Percentiles rank a stretch among this genome's conserved stretches.
Conservation (phyloP, 1,284 basidiomycete genomes). For the Sporisorium reilianum region DNA sequence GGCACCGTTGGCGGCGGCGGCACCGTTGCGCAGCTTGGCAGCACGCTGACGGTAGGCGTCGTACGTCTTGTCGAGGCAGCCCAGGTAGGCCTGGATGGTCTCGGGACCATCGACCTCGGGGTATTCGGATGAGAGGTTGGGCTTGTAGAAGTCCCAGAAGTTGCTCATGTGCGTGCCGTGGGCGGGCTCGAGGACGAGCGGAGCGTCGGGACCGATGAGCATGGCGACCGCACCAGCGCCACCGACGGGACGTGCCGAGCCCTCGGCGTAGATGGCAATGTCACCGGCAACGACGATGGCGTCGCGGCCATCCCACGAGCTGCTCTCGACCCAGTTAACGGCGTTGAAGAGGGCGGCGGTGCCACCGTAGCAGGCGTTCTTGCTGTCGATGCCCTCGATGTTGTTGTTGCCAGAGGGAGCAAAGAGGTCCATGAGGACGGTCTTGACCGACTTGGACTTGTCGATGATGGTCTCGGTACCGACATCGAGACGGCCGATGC, state of each 20-base stretch:
- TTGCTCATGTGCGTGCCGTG: constrained; percentile 98
- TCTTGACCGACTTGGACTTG: constrained; percentile 99
- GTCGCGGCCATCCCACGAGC: constrained; percentile 98
- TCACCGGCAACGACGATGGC: constrained; percentile 97
- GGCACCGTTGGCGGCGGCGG: constrained; percentile 32
- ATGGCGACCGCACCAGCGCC: constrained; percentile 96
- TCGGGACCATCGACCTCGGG: constrained; percentile 97
- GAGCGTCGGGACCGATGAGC: constrained; percentile 95
- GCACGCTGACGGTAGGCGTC: constrained; percentile 86
- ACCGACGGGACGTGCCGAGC: constrained; percentile 91
- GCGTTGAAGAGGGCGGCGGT: constrained; percentile 98
- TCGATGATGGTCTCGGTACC: constrained; percentile 99
- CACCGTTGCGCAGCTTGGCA: constrained; percentile 71
- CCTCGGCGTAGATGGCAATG: constrained; percentile 98
- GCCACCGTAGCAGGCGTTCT: constrained; percentile 99
- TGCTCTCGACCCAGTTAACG: constrained; percentile 90
- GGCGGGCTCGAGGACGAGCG: constrained; percentile 91
- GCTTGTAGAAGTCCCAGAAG: constrained; percentile 76
- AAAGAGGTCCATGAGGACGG: constrained; percentile 98
- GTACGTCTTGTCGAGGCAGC: constrained; percentile 92
- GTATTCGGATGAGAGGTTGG: constrained; percentile 76
- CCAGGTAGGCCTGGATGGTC: constrained; percentile 94
- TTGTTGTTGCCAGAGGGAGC: constrained; percentile 90
- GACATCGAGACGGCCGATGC: constrained; percentile 96
- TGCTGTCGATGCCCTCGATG: constrained; percentile 98